These are phyloP conservation scores for Paratinospora sagittata DNA, from an alignment of 164 flowering plant species.

Conservation along the genomic window DNA sequence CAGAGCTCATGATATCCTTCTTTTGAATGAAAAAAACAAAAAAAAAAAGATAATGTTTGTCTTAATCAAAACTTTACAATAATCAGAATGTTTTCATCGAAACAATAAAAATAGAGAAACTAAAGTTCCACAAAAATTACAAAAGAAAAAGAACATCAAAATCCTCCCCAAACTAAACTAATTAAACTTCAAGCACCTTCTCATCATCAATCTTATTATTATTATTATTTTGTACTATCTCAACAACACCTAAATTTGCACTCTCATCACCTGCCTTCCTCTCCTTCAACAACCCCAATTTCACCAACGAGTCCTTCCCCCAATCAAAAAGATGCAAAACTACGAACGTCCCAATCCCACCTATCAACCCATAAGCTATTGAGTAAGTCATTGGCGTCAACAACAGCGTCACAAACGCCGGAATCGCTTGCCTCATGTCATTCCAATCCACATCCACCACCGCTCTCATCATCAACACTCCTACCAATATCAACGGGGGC, in stretches of 20 bases:
- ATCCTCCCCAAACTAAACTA: background rate
- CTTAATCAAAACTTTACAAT: background rate
- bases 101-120: background rate
- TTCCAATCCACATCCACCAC: conserved; percentile 83
- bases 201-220: background rate
- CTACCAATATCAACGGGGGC: conserved; percentile 81
- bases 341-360: conserved; percentile 71
- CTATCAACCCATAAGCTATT: conserved; percentile 79
- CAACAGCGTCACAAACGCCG: conserved; percentile 73
- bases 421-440: conserved; percentile 79
- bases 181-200: background rate
- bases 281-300: conserved; percentile 9
- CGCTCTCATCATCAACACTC: conserved; percentile 91
- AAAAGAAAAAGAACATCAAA: background rate
- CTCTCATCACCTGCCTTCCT: too few species aligned
- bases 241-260: too few species aligned
- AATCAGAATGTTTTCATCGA: background rate
- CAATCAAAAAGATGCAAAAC: conserved; percentile 70
- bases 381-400: conserved; percentile 87
- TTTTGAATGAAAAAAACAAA: too few species aligned
- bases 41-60: background rate
- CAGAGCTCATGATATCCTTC: too few species aligned
- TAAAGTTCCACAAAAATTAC: background rate
- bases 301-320: conserved; percentile 23
- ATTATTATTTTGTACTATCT: too few species aligned